Evolutionary conservation across 2,329 filamentous ascomycete genomes (phyloP).

Genomic region (Ophiostoma triangulosporum): DNA sequence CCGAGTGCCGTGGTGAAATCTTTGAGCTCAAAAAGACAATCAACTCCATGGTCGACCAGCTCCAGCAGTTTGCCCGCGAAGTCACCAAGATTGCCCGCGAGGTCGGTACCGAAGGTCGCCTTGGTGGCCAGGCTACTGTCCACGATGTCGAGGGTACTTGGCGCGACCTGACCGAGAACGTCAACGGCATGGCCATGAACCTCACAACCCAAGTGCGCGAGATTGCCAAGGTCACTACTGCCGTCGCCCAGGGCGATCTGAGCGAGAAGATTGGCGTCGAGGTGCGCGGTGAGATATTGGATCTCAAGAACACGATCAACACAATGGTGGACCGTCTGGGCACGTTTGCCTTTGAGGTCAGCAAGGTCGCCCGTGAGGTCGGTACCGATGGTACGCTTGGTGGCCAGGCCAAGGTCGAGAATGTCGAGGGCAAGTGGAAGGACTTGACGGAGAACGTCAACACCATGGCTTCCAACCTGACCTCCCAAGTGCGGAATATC

Average conservation of each 20-base stretch:
- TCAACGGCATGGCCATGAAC: constrained; percentile 98
- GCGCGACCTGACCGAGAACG: constrained; percentile 88
- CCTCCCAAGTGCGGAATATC: constrained; percentile 72
- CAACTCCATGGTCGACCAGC: constrained; percentile 97
- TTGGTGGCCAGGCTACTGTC: constrained; percentile 89
- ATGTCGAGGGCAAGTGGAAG: constrained; percentile 96
- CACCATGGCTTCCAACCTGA: constrained; percentile 57
- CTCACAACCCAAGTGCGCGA: constrained; percentile 94
- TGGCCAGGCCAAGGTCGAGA: constrained; percentile 85
- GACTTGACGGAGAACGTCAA: constrained; percentile 87
- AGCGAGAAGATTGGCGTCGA: constrained; percentile 94
- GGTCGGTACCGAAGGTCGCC: constrained; percentile 86
- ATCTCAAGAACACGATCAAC: constrained; percentile 95
- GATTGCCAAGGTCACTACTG: constrained; percentile 92
- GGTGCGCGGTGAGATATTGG: constrained; percentile 84
- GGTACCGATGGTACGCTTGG: constrained; percentile 90
- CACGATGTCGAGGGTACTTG: constrained; percentile 96
- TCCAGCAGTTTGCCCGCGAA: constrained; percentile 92
- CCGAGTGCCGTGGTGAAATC: constrained; percentile 83
- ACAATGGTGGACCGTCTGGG: constrained; percentile 97
- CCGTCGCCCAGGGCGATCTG: constrained; percentile 84
- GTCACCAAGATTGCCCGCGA: constrained; percentile 94
- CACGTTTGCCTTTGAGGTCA: constrained; percentile 92
- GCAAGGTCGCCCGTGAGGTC: constrained; percentile 88
- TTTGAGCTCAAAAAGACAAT: constrained; percentile 94